These are phyloP conservation scores for Chaetoceros muelleri DNA, from an alignment of 108 stramenopile species.

Conservation along the genomic window DNA sequence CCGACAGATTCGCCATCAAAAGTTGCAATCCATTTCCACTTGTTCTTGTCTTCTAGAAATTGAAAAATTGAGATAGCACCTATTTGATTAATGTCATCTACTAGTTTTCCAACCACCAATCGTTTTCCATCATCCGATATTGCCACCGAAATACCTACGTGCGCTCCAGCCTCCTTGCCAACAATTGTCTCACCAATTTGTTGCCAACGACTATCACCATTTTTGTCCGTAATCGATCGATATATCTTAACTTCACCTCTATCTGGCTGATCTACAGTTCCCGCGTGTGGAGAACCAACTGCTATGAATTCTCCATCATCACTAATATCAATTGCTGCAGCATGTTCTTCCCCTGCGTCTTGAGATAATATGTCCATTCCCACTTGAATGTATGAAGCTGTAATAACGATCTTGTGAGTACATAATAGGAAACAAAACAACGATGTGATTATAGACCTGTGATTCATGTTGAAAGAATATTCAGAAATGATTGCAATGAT, in stretches of 20 bases:
- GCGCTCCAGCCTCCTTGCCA: neutral
- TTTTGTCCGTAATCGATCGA: neutral
- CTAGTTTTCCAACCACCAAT: neutral
- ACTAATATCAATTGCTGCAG: neutral
- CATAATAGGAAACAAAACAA: too few species aligned
- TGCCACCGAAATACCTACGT: neutral
- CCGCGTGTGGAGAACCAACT: neutral
- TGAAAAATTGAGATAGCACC: neutral
- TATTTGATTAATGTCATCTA: neutral
- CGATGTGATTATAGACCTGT: too few species aligned
- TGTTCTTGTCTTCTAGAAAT: neutral
- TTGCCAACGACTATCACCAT: neutral
- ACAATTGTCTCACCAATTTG: neutral
- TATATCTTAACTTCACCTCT: neutral
- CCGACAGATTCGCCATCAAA: neutral
- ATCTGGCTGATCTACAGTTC: neutral
- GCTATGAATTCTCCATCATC: neutral
- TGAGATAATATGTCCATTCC: neutral
- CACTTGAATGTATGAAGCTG: neutral
- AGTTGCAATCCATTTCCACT: neutral
- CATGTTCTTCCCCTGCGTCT: neutral
- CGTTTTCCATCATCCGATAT: neutral
- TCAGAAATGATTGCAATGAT: too few species aligned
- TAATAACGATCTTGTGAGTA: too few species aligned
- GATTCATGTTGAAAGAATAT: too few species aligned